A percentile compares a stretch with the other conserved stretches of the same genome.
Evolutionary conservation across 192 early-diverging fungal species (phyloP).

Genomic region (Coemansia sp.): DNA sequence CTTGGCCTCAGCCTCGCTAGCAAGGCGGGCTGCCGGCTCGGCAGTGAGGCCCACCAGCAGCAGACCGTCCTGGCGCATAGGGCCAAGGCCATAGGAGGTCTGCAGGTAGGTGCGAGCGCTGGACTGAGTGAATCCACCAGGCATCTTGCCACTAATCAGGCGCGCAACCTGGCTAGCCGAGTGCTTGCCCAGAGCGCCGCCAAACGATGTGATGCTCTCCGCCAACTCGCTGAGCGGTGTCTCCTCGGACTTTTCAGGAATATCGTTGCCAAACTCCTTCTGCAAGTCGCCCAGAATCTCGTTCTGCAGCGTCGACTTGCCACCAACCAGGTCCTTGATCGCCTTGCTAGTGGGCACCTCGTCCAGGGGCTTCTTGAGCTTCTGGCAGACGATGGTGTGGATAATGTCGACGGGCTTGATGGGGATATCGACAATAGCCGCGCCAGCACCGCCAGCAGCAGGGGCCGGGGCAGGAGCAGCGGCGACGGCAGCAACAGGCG

Average conservation of each 20-base stretch:
- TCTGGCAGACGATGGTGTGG: slow-evolving; percentile 85
- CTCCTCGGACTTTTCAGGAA: slow-evolving; percentile 92
- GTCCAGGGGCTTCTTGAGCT: slow-evolving; percentile 79
- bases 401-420: slow-evolving; percentile 84
- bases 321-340: slow-evolving; percentile 85
- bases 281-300: slow-evolving; percentile 95
- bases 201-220: slow-evolving; percentile 66
- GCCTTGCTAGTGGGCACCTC: slow-evolving; percentile 68
- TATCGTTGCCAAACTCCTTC: slow-evolving; percentile 89
- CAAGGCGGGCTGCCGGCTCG: slow-evolving; percentile 83
- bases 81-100: slow-evolving; percentile 63
- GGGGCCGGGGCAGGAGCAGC: slow-evolving; percentile 60
- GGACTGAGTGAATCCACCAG: slow-evolving; percentile 81
- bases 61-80: slow-evolving; percentile 66
- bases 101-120: slow-evolving; percentile 73
- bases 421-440: slow-evolving; percentile 76
- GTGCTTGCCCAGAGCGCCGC: slow-evolving; percentile 79
- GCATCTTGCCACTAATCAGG: slow-evolving; percentile 89
- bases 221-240: slow-evolving; percentile 79
- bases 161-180: slow-evolving; percentile 73
- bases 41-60: slow-evolving; percentile 77
- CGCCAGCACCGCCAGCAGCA: slow-evolving; percentile 48
- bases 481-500: slow-evolving; percentile 60
- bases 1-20: slow-evolving; percentile 72
- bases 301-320: slow-evolving; percentile 96